Base-by-base conservation (phyloP, 176 grass and related monocot species). In the Tillandsia leiboldiana region DNA sequence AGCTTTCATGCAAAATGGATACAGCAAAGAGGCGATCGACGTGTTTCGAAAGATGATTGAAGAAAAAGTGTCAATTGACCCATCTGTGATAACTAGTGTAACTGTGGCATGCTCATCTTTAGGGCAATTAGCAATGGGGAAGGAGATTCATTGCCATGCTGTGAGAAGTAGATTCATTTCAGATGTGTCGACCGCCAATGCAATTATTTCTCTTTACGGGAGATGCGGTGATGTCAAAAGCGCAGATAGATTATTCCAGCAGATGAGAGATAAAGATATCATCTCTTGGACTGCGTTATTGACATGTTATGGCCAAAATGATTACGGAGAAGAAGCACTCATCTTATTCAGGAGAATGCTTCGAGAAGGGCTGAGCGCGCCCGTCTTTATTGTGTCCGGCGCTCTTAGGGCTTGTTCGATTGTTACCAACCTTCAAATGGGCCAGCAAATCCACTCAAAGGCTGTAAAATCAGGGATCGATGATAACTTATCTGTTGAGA, bases 261-360 rank as follows among this genome's bases (percentile, higher is more conserved):
- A 68, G 50, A 42, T 72, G 73, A 75, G 66, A 8, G 75, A 78
- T 51, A 82, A 80, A 68, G 89, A 85, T 58, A 85, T 77, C 33
- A 83, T 88, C 75, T 91, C 85, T n/a, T 87, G 89, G 85, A 88
- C 85, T 12, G 82, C 85, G 72, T 51, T 88, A 57, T 66, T 91
- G 87, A 85, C 79, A 72, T 80, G 82, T 51, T 85, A 88, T 17
- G 28, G 67, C 10, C 89, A 91, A 53, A 91, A 88, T 70, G 70
- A 65, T 76, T 78, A 66, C 70, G 56, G 70, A 49, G 72, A 54
- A 73, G 73, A 80, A 63, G 71, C 77, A 49, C 79, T 91, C 12
- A 28, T 85, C 26, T 75, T 91, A 27, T 88, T 88, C 47, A 82
- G 62, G 63, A 58, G 82, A 77, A 88, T 91, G 82, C 85, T 88